A percentile compares a stretch with the other conserved stretches of the same genome.
These are phyloP conservation scores for Coemansia sp. DNA, from an alignment of 192 early-diverging fungal species.

Conservation along the genomic window DNA sequence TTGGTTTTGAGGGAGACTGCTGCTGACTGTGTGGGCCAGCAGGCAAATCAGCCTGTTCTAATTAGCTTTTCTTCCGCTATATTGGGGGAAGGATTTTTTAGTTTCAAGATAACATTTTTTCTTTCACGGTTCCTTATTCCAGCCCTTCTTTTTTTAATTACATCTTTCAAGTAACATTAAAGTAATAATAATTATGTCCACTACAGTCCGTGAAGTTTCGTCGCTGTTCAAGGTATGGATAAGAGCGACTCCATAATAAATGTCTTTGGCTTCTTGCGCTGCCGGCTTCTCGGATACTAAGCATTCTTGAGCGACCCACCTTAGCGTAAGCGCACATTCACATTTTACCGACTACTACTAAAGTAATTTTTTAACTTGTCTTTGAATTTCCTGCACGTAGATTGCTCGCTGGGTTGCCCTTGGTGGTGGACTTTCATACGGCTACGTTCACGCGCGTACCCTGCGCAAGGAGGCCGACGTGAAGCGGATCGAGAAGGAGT, in stretches of 20 bases:
- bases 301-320: background rate
- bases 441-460: slow-evolving; percentile 35
- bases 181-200: slow-evolving; percentile 16
- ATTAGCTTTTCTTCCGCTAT: background rate
- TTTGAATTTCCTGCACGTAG: slow-evolving; percentile 15
- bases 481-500: slow-evolving; percentile 37
- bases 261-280: background rate
- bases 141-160: slow-evolving; percentile 1
- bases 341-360: background rate
- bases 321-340: background rate
- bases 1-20: no score
- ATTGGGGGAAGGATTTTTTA: background rate
- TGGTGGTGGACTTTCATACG: slow-evolving; percentile 47
- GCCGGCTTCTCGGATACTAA: background rate
- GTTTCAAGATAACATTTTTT: background rate
- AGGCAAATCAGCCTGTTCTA: no score
- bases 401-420: slow-evolving; percentile 52
- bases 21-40: no score
- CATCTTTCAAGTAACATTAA: background rate
- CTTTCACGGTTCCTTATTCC: background rate
- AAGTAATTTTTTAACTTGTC: background rate
- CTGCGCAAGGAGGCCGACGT: slow-evolving; percentile 35
- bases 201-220: slow-evolving; percentile 50
- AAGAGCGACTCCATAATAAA: no score
- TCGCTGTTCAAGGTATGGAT: slow-evolving; percentile 51